Evolutionary conservation across 1,284 basidiomycete genomes (phyloP), one percentile per base, ranked within the genome.

Genomic region (Athelia psychrophila): DNA sequence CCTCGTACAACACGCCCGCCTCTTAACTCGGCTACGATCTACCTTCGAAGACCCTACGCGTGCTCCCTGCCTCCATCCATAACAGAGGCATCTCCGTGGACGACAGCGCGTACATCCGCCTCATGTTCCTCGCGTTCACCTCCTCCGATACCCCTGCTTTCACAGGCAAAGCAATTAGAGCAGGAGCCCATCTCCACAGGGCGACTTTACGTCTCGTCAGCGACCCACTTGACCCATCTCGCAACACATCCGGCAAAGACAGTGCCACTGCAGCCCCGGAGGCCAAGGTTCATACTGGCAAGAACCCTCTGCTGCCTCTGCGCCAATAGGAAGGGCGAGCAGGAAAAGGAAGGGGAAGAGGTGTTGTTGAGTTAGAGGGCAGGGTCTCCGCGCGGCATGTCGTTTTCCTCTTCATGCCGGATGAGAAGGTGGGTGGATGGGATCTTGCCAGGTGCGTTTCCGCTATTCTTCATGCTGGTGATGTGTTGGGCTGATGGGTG

Each of bases 371-470:
- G 70, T 3, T 63, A 66, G 48, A 64, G 71, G 13, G 58, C 68
- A 2, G 68, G 72, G 2, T 68, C 91, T 23, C 77, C 86, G 10
- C 75, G 40, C 74, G 77, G n/a, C 88, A 88, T 51, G 73, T 88
- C 27, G 74, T 84, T 77, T 84, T n/a, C 51, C 73, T 69, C 8
- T 74, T 66, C 50, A 71, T 70, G 22, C 69, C 76, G 8, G 74
- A 74, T 57, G 77, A 68, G 13, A 30, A 30, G 27, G 69, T 85
- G 23, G n/a, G 71, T 78, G 45, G 79, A 85, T 94, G 90, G 88
- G 84, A 87, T 61, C 64, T 82, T 20, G 73, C 90, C 40, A 70
- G 68, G 71, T 63, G 20, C 6, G 20, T 42, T n/a, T 42, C 38
- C 9, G 6, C 20, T 42, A 9, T 8, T 18, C 38, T 6, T 8